Conservation (phyloP, 2,329 filamentous ascomycete species). For the Pseudogymnoascus sp. region DNA sequence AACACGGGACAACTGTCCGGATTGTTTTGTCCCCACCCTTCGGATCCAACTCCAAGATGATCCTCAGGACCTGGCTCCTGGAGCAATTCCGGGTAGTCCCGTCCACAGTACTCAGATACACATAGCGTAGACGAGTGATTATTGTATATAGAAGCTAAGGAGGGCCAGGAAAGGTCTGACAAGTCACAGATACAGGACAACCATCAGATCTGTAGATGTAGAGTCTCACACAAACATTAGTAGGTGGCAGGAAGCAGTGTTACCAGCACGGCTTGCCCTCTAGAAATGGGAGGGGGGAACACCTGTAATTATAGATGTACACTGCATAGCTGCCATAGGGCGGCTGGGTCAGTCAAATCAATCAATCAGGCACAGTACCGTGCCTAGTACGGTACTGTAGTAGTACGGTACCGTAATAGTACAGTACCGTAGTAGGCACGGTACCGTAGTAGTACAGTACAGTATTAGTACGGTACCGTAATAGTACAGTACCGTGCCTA, state of each 20-base stretch:
- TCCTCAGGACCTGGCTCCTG: slow-evolving; percentile 18
- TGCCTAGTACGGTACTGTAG: not conserved
- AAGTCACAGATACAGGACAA: slow-evolving; percentile 25
- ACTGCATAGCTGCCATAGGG: slow-evolving; percentile 19
- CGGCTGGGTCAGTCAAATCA: slow-evolving; percentile 15
- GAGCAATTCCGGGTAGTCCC: slow-evolving; percentile 24
- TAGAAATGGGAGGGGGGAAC: slow-evolving; percentile 14
- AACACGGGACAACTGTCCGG: too few relatives aligned
- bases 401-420: too few relatives aligned
- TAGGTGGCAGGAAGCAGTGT: slow-evolving; percentile 14
- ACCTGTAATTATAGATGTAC: slow-evolving; percentile 20
- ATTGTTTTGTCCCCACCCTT: too few relatives aligned
- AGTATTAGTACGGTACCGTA: too few relatives aligned
- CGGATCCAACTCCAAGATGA: too few relatives aligned
- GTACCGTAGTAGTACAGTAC: too few relatives aligned
- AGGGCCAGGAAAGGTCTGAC: slow-evolving; percentile 15
- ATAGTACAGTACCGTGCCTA: not conserved
- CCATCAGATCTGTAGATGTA: slow-evolving; percentile 18
- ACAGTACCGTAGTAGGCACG: too few relatives aligned
- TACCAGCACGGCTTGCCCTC: slow-evolving; percentile 13
- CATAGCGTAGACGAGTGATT: slow-evolving; percentile 21
- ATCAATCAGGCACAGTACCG: not conserved
- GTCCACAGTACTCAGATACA: slow-evolving; percentile 20
- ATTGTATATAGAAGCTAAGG: slow-evolving; percentile 25
- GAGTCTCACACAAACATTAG: not conserved